Conservation (phyloP, 2,329 filamentous ascomycete genomes). For the Aspergillus quadricinctus region DNA sequence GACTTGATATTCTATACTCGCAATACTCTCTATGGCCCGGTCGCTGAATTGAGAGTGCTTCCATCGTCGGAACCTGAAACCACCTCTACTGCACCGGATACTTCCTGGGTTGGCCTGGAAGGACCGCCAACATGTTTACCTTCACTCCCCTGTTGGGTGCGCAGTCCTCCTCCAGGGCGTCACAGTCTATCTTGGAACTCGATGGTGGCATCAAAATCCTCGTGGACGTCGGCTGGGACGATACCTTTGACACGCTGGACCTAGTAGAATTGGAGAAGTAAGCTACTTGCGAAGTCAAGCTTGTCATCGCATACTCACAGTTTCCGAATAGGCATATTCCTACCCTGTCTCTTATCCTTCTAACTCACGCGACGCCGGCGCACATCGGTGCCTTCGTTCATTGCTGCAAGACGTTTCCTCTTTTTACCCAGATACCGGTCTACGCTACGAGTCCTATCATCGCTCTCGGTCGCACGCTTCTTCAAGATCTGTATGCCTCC, state of each 20-base stretch:
- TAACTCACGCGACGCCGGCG: slow-evolving; percentile 87
- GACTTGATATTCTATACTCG: slow-evolving; percentile 2
- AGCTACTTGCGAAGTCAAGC: slow-evolving; percentile 20
- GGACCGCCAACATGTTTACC: slow-evolving; percentile 70
- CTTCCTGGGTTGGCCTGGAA: slow-evolving; percentile 7
- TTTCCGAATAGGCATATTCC: slow-evolving; percentile 66
- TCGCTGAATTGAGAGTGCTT: not conserved
- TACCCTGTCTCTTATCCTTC: slow-evolving; percentile 84
- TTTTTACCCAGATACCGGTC: slow-evolving; percentile 86
- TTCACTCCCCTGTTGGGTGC: slow-evolving; percentile 91
- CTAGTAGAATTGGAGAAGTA: slow-evolving; percentile 88
- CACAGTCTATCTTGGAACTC: slow-evolving; percentile 92
- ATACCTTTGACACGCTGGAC: slow-evolving; percentile 76
- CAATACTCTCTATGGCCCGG: not conserved
- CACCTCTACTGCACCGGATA: slow-evolving; percentile 4
- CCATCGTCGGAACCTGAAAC: slow-evolving; percentile 9
- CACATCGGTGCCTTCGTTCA: slow-evolving; percentile 93
- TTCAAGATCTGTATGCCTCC: slow-evolving; percentile 89
- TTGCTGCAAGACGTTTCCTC: slow-evolving; percentile 92
- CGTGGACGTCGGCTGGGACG: slow-evolving; percentile 94
- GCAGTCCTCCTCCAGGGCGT: slow-evolving; percentile 78
- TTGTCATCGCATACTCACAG: slow-evolving; percentile 8
- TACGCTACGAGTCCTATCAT: slow-evolving; percentile 94
- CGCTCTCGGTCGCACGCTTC: slow-evolving; percentile 80
- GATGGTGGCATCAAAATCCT: slow-evolving; percentile 95